These are phyloP conservation scores for Chionographis japonica DNA, from an alignment of 106 monocot species.

Conservation along the genomic window DNA sequence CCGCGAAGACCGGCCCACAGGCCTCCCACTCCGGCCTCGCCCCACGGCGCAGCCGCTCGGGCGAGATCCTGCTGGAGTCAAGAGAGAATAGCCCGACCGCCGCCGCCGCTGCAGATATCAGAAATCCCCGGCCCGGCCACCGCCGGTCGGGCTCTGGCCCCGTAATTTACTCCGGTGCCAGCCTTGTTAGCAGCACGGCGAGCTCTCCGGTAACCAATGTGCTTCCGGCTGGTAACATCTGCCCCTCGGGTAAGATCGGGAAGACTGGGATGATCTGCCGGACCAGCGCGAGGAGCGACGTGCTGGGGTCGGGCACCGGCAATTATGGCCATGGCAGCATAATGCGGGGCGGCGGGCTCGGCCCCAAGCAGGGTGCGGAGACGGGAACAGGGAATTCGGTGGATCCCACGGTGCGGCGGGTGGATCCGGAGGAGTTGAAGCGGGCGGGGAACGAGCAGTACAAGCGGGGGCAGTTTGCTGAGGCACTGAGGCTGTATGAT, in stretches of 20 bases:
- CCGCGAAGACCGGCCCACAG: slow-evolving; percentile 31
- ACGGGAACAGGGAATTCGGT: background rate
- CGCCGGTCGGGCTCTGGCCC: slow-evolving; percentile 61
- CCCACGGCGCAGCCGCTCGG: slow-evolving; percentile 44
- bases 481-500: slow-evolving; percentile 62
- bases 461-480: slow-evolving; percentile 47
- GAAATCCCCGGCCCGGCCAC: slow-evolving; percentile 23
- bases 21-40: slow-evolving; percentile 34
- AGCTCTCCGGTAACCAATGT: slow-evolving; percentile 39
- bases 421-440: slow-evolving; percentile 58
- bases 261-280: slow-evolving; percentile 26
- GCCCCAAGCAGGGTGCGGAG: background rate
- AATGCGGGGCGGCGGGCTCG: slow-evolving; percentile 37
- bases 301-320: slow-evolving; percentile 67
- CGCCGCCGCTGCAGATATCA: background rate
- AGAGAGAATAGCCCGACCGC: slow-evolving; percentile 24
- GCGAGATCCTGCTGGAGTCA: slow-evolving; percentile 51
- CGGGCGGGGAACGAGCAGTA: slow-evolving; percentile 67
- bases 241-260: slow-evolving; percentile 71
- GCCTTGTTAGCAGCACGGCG: background rate
- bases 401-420: background rate
- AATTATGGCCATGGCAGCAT: slow-evolving; percentile 86
- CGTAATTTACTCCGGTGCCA: slow-evolving; percentile 37
- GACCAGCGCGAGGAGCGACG: slow-evolving; percentile 37
- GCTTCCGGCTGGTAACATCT: slow-evolving; percentile 77